Base-by-base conservation (phyloP, 345 rosid genomes). In the Corchorus olitorius region DNA sequence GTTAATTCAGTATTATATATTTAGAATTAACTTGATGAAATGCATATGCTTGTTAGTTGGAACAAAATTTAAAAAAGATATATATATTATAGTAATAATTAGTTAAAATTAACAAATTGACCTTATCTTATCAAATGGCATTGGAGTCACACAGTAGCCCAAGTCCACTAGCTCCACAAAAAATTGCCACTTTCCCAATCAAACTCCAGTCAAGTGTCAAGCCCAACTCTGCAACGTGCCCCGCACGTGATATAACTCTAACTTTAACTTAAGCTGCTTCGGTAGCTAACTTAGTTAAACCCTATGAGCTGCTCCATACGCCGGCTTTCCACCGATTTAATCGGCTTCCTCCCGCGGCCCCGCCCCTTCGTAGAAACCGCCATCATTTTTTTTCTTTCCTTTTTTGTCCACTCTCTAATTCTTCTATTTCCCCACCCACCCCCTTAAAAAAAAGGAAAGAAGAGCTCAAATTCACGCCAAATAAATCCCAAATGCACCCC, bases 391-490 rank as follows among this genome's bases (percentile, higher is more conserved):
- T 14, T 2, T 34, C 19, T 15, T 11, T 7, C 22, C 8, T 9
- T 9, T 22, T 33, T n/a, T 48, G 17, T 67, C 20, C 10, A 64
- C 22, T 35, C 46, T 60, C 54, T 20, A 16, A 49, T 22, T 12
- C 34, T 10, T 52, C 22, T 50, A n/a, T 4, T 50, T 22, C 65
- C 39, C 75, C 63, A 34, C 75, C 65, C 39, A 35, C 2, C 3
- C 10, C 5, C 41, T 0, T 2, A 1, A 43, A 63, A 1, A 65
- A 83, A 78, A 81, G 78, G 1, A 67, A 84, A 80, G 73, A 81
- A 35, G 72, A 79, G 68, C 85, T 80, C 16, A 83, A 82, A 80
- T 82, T 82, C 80, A 75, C 66, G 68, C 77, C 80, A 81, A 82
- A 85, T 85, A 78, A 82, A 80, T 77, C 65, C 76, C 79, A 82